Base-by-base conservation (phyloP, 1,139 yeast genomes). In the Blastobotrys capitulatus region DNA sequence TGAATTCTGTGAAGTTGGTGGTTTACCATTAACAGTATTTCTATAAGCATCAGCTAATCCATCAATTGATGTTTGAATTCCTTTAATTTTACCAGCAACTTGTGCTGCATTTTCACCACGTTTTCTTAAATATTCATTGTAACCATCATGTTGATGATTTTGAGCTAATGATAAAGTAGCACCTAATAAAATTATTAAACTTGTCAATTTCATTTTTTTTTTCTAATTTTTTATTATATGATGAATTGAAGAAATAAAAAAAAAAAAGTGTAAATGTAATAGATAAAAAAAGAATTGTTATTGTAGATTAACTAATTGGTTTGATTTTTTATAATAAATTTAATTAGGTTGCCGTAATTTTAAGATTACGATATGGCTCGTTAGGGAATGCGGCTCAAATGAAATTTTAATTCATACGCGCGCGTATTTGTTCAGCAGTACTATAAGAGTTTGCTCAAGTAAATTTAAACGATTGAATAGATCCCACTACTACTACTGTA, bases 11-110 rank as follows among this genome's bases (percentile, higher is more conserved):
- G 42, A 20, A 15, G 19, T 39, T 15, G 42, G 34, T 6, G 42
- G 31, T 20, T 39, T 39, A 19, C 42, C 42, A 39, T 39, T 32
- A 8, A 39, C 32, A 16, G 42, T 9, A 15, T 20, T 39, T 39
- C 32, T 7, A 19, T 25, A 39, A 27, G 42, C 20, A 16, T 22
- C 32, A 6, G 20, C 2, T 27, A 22, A n/a, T 20, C 42, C 42
- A 32, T 39, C 32, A 12, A 39, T 22, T 20, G 27, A 35, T 4
- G 20, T 5, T 20, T 35, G 38, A 10, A 35, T 5, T 3, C 10
- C 10, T 12, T 12, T 18, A 10, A 35, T 18, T 8, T 35, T 19
- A 10, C 38, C 38, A 4, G 38, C 38, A 4, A 35, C 20, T 35
- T 3, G 7, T 5, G 38, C 38, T 5, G 38, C 38, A 18, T 35